A percentile compares a stretch with the other conserved stretches of the same genome.
These are phyloP conservation scores for Scheffersomyces titani DNA, from an alignment of 1,139 yeast genomes.

Conservation along the genomic window DNA sequence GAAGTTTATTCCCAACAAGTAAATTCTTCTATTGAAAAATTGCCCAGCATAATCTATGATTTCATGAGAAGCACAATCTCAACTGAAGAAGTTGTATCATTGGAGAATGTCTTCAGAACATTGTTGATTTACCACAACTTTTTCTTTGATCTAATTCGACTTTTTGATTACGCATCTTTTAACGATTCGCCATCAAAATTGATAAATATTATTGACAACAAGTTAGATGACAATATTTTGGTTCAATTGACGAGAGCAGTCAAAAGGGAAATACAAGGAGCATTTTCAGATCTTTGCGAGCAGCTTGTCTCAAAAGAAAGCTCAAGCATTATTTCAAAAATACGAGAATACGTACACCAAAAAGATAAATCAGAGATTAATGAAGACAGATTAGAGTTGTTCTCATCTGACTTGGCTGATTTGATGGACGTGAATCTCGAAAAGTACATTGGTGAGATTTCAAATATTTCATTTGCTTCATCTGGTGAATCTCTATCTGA, in stretches of 20 bases:
- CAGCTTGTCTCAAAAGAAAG: neutral
- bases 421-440: conserved; percentile 29
- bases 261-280: neutral
- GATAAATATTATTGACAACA: neutral
- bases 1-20: conserved; percentile 5
- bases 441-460: conserved; percentile 16
- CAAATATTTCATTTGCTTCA: conserved; percentile 4
- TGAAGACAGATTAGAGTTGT: conserved; percentile 10
- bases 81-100: neutral
- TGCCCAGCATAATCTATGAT: conserved; percentile 8
- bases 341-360: neutral
- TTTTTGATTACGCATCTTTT: neutral
- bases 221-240: neutral
- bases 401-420: conserved; percentile 21
- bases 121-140: conserved; percentile 23
- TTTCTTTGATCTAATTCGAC: conserved; percentile 16
- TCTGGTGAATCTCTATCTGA: conserved; percentile 11
- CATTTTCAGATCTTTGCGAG: neutral
- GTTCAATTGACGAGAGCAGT: neutral
- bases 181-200: neutral
- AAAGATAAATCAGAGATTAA: conserved; percentile 2
- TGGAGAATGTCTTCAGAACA: conserved; percentile 8
- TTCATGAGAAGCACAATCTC: conserved; percentile 4
- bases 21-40: neutral
- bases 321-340: neutral